A percentile compares a stretch with the other conserved stretches of the same genome.
These are phyloP conservation scores for Porcisia hertigi DNA, from an alignment of 208 protist genomes.

Conservation along the genomic window DNA sequence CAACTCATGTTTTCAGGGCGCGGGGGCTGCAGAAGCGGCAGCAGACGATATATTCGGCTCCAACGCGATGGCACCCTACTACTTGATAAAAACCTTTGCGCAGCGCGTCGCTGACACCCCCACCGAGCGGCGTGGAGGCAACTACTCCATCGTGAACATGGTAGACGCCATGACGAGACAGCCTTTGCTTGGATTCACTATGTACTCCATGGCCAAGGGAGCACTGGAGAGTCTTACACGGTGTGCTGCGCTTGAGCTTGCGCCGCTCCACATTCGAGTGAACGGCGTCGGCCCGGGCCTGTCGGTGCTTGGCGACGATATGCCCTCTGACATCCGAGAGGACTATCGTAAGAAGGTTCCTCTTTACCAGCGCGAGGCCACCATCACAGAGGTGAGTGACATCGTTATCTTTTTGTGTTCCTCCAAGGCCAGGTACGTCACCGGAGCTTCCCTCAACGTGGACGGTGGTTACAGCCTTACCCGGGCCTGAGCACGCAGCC, in stretches of 20 bases:
- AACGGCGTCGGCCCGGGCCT: constrained; percentile 73
- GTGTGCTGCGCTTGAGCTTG: constrained; percentile 71
- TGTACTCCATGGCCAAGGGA: constrained; percentile 83
- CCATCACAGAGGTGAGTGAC: constrained; percentile 51
- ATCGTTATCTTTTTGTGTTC: constrained; percentile 69
- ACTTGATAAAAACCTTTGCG: constrained; percentile 59
- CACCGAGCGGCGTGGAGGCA: constrained; percentile 18
- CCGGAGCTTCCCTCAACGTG: constrained; percentile 63
- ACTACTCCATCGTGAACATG: constrained; percentile 65
- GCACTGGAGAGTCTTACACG: constrained; percentile 71
- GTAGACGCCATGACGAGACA: constrained; percentile 68
- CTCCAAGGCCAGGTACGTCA: constrained; percentile 63
- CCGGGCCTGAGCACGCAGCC: constrained; percentile 27
- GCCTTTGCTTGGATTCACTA: constrained; percentile 56
- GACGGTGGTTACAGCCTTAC: constrained; percentile 76
- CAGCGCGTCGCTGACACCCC: constrained; percentile 22
- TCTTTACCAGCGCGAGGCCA: constrained; percentile 58
- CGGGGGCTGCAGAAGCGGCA: constrained; percentile 23
- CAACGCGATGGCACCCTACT: constrained; percentile 75
- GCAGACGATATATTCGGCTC: constrained; percentile 62
- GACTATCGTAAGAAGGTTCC: constrained; percentile 58
- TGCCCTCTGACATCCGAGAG: constrained; percentile 38
- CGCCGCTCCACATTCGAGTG: constrained; percentile 60
- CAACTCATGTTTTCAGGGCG: not conserved
- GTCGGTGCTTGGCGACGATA: constrained; percentile 43